Conservation (phyloP, 1,284 basidiomycete species). For the Sparassis latifolia region DNA sequence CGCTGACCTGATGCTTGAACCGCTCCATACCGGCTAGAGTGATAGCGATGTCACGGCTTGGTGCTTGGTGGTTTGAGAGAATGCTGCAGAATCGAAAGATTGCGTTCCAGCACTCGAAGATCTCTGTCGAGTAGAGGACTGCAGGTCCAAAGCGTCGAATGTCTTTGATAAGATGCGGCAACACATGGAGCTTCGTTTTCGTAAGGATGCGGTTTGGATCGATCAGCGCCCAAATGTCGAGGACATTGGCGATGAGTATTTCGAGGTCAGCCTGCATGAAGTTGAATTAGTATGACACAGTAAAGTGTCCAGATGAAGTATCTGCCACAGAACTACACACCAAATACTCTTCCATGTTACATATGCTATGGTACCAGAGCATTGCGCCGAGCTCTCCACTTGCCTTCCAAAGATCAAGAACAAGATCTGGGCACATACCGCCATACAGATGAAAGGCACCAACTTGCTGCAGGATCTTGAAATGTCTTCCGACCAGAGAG, state of each 20-base stretch:
- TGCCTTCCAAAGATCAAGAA: slow-evolving; percentile 19
- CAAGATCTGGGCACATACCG: slow-evolving; percentile 7
- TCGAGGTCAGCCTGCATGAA: slow-evolving; percentile 14
- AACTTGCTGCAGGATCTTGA: slow-evolving; percentile 16
- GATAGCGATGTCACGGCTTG: slow-evolving; percentile 34
- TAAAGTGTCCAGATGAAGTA: neutral
- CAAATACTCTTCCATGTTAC: slow-evolving; percentile 25
- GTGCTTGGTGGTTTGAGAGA: slow-evolving; percentile 36
- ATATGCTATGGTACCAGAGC: slow-evolving; percentile 31
- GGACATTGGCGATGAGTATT: slow-evolving; percentile 14
- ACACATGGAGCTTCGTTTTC: slow-evolving; percentile 23
- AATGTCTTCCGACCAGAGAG: slow-evolving; percentile 16
- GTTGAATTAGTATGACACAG: neutral
- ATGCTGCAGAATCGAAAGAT: slow-evolving; percentile 34
- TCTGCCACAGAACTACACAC: slow-evolving; percentile 12
- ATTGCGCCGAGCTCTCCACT: slow-evolving; percentile 25
- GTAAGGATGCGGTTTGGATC: slow-evolving; percentile 15
- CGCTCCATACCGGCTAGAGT: slow-evolving; percentile 27
- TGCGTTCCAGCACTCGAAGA: slow-evolving; percentile 16
- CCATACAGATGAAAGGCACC: slow-evolving; percentile 15
- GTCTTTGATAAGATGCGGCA: slow-evolving; percentile 16
- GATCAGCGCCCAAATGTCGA: slow-evolving; percentile 12
- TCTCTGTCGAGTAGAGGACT: slow-evolving; percentile 29
- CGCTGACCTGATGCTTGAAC: slow-evolving; percentile 18
- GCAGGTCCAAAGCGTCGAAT: slow-evolving; percentile 16